Conservation (phyloP, 805 yeast species). For the Myxozyma melibiosi region DNA sequence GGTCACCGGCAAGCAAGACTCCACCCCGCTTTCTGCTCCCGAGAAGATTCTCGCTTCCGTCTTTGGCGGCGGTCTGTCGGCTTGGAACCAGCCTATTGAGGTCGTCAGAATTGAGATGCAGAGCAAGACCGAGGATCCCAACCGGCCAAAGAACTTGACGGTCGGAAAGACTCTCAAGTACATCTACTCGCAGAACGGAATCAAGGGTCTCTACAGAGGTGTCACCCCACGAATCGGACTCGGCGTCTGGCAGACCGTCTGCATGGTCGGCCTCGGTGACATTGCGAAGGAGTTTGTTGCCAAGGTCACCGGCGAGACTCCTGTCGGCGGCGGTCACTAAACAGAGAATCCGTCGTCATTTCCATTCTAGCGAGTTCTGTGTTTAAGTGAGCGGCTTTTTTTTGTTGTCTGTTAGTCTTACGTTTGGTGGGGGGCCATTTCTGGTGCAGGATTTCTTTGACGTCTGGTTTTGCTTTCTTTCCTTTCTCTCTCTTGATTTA, state of each 20-base stretch:
- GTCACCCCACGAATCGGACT: slow-evolving; percentile 96
- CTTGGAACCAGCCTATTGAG: slow-evolving; percentile 99
- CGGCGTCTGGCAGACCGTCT: slow-evolving; percentile 92
- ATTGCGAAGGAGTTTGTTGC: slow-evolving; percentile 76
- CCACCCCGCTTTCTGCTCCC: slow-evolving; percentile 63
- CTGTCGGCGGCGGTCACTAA: slow-evolving; percentile 49
- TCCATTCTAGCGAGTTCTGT: no score
- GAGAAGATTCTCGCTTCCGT: slow-evolving; percentile 87
- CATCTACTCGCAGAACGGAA: slow-evolving; percentile 78
- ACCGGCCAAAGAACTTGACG: slow-evolving; percentile 88
- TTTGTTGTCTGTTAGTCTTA: no score
- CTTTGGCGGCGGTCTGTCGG: slow-evolving; percentile 95
- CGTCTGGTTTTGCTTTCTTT: no score
- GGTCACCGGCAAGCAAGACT: slow-evolving; percentile 58
- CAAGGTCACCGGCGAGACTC: slow-evolving; percentile 60
- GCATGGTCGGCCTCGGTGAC: slow-evolving; percentile 98
- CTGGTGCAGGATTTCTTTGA: no score
- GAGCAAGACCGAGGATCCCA: slow-evolving; percentile 89
- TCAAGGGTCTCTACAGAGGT: slow-evolving; percentile 91
- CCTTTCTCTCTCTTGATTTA: no score
- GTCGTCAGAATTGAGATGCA: slow-evolving; percentile 98
- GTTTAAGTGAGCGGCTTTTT: no score
- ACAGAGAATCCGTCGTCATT: no score
- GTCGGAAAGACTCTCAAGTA: slow-evolving; percentile 77
- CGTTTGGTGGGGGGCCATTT: no score